These are phyloP conservation scores for Phytophthora constricta DNA, from an alignment of 352 stramenopile genomes.

Conservation along the genomic window DNA sequence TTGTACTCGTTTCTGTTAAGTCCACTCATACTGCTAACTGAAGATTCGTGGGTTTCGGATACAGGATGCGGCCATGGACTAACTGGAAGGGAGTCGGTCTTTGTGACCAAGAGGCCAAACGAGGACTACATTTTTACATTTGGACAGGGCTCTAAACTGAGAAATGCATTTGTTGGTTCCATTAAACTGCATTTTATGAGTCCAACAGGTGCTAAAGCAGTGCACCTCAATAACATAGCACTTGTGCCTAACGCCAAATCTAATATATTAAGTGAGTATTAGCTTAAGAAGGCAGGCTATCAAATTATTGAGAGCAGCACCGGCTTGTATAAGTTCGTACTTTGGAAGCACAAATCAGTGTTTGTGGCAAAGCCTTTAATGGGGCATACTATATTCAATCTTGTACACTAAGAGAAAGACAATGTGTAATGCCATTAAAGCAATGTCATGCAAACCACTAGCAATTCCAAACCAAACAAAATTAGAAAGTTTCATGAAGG, in stretches of 20 bases:
- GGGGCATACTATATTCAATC: slow-evolving; percentile 5
- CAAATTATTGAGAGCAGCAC: slow-evolving; percentile 8
- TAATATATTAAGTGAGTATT: slow-evolving; percentile 7
- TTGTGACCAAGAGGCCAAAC: slow-evolving; percentile 3
- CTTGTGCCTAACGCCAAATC: too few species aligned
- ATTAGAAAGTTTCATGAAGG: neutral
- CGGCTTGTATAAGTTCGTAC: slow-evolving; percentile 2
- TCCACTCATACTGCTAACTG: neutral
- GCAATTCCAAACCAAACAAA: neutral
- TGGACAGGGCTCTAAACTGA: slow-evolving; percentile 15
- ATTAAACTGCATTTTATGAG: neutral
- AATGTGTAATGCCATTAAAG: slow-evolving; percentile 1
- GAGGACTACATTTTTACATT: slow-evolving; percentile 8
- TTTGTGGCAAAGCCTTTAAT: slow-evolving; percentile 8
- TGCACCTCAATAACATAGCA: neutral
- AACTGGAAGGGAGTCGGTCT: neutral
- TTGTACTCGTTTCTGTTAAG: slow-evolving; percentile 4
- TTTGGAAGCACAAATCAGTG: slow-evolving; percentile 10
- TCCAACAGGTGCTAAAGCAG: neutral
- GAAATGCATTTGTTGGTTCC: slow-evolving; percentile 2
- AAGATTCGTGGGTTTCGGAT: slow-evolving; percentile 12
- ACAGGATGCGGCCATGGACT: slow-evolving; percentile 7
- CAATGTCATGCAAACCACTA: too few species aligned
- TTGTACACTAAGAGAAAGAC: neutral
- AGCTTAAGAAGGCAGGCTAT: slow-evolving; percentile 2